Evolutionary conservation across 805 yeast genomes (phyloP), one percentile per base, ranked within the genome.

Genomic region (Spathaspora sp.): DNA sequence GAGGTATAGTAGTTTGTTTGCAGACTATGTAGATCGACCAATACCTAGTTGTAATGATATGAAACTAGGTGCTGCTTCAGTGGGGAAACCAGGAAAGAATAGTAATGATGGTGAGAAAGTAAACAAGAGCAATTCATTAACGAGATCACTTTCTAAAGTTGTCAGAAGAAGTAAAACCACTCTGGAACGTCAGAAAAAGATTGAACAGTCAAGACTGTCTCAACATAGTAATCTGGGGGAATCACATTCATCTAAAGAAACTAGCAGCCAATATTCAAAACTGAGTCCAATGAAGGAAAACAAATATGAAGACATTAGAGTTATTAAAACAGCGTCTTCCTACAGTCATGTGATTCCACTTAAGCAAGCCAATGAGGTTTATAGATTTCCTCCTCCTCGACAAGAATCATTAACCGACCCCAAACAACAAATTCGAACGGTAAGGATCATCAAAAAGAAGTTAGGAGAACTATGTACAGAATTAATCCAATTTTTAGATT

Each of bases 21-120:
- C 29, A 26, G 55, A 51, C 10, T 54, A 46, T 44, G 47, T 48
- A 28, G 20, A 43, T n/a, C 40, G 20, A 11, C 52, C 54, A 26
- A 47, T 55, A 28, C 48, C 50, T 6, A 44, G 52, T 5, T 38
- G 54, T 10, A 42, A 54, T 32, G 60, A 57, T 42, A 23, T 56
- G 31, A 54, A 52, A 35, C 32, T 57, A 9, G 50, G 44, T 14
- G 17, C 26, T 32, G 49, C 48, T 16, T 5, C 19, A 14, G 5
- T 16, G 19, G 39, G 29, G 7, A 38, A n/a, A n/a, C n/a, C n/a
- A n/a, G n/a, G n/a, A n/a, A n/a, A n/a, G n/a, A n/a, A n/a, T n/a
- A n/a, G n/a, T n/a, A n/a, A n/a, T n/a, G n/a, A n/a, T n/a, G n/a
- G n/a, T n/a, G n/a, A 28, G 39, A 39, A 23, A n/a, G 16, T 14